Evolutionary conservation across 225 moss, liverwort and hornwort species (phyloP).

Genomic region (Takakia lepidozioides): DNA sequence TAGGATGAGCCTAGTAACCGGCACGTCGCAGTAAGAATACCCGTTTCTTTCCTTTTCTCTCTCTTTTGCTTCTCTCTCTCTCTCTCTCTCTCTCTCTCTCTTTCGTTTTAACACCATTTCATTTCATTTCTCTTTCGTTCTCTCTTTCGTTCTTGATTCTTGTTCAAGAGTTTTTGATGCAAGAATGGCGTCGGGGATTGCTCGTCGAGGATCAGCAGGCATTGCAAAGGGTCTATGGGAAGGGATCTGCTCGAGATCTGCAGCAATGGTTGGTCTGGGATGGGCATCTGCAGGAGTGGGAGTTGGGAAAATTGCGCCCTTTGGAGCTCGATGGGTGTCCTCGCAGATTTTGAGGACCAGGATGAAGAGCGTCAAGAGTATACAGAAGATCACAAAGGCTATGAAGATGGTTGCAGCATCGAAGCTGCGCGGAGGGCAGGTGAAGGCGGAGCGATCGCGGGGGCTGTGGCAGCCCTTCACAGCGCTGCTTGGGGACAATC

Average conservation of each 20-base stretch:
- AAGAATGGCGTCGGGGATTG: background rate
- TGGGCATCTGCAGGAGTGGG: background rate
- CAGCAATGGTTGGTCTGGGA: background rate
- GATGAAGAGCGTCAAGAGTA: slow-evolving; percentile 53
- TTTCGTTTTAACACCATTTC: too few relatives aligned
- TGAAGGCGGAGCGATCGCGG: slow-evolving; percentile 42
- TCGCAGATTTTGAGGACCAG: slow-evolving; percentile 33
- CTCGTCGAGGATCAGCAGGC: background rate
- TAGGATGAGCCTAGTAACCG: too few relatives aligned
- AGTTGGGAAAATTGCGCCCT: background rate
- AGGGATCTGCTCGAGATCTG: background rate
- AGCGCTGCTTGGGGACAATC: slow-evolving; percentile 34
- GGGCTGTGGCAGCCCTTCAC: slow-evolving; percentile 51
- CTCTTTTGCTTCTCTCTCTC: too few relatives aligned
- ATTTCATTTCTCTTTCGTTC: too few relatives aligned
- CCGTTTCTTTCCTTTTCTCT: too few relatives aligned
- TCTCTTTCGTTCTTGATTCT: too few relatives aligned
- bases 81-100: too few relatives aligned
- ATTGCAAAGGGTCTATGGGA: too few relatives aligned
- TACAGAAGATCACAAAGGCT: slow-evolving; percentile 57
- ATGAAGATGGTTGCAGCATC: slow-evolving; percentile 73
- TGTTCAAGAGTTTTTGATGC: too few relatives aligned
- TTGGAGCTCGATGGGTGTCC: slow-evolving; percentile 16
- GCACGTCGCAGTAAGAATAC: too few relatives aligned
- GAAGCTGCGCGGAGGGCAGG: slow-evolving; percentile 40